phyloP scores from a whole-genome alignment of 208 protist species.

The Leishmania turanica region DNA sequence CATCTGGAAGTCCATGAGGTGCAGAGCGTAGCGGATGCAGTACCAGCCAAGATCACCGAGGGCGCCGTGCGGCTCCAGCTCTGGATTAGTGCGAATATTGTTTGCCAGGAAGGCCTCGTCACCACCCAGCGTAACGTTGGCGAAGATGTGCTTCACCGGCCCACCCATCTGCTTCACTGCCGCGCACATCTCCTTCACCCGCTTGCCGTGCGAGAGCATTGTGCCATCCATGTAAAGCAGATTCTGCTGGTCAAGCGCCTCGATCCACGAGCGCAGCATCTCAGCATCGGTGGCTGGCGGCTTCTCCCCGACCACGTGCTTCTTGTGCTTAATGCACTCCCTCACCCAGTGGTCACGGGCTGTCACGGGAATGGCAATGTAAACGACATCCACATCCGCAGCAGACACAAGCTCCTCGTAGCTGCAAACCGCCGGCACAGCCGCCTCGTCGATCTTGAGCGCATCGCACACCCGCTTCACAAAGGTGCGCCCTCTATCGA shows the following conservation, averaged over 20 bases:
- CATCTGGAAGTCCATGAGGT: slow-evolving; percentile 61
- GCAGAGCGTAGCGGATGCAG: slow-evolving; percentile 52
- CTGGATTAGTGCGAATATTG: slow-evolving; percentile 53
- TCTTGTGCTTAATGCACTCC: slow-evolving; percentile 50
- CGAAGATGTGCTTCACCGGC: slow-evolving; percentile 47
- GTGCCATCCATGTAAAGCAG: slow-evolving; percentile 76
- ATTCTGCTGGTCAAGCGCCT: slow-evolving; percentile 38
- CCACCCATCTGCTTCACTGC: slow-evolving; percentile 31
- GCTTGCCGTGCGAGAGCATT: slow-evolving; percentile 52
- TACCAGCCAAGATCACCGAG: slow-evolving; percentile 72
- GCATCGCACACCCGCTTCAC: slow-evolving; percentile 34
- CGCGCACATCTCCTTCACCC: slow-evolving; percentile 33
- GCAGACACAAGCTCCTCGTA: slow-evolving; percentile 33
- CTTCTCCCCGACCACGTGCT: slow-evolving; percentile 74
- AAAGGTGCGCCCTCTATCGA: slow-evolving; percentile 26
- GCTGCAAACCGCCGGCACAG: slow-evolving; percentile 19
- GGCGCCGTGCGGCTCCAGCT: slow-evolving; percentile 50
- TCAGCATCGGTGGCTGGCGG: slow-evolving; percentile 41
- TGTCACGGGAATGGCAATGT: slow-evolving; percentile 50
- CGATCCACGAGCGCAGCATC: slow-evolving; percentile 56
- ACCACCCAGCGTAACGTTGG: slow-evolving; percentile 30
- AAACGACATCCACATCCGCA: slow-evolving; percentile 41
- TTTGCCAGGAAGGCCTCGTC: slow-evolving; percentile 34
- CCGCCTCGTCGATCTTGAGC: slow-evolving; percentile 19
- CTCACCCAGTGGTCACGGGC: slow-evolving; percentile 43